These are phyloP conservation scores for Nicotiana paniculata DNA, from an alignment of 257 asterid genomes.

Conservation along the genomic window DNA sequence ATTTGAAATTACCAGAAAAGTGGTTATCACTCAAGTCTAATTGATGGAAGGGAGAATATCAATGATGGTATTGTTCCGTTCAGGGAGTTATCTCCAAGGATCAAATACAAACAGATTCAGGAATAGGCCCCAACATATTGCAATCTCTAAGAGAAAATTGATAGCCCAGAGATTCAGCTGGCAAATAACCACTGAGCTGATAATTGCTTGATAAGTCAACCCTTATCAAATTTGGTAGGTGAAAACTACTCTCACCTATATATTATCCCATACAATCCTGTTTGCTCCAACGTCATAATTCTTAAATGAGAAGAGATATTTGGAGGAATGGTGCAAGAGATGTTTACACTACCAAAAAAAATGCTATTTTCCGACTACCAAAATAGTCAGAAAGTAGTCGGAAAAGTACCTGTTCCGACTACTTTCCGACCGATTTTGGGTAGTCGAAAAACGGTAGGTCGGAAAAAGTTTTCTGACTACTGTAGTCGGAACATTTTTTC, in stretches of 20 bases:
- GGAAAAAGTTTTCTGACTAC: too few species aligned
- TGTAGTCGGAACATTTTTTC: too few species aligned
- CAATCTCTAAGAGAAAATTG: conserved; percentile 2
- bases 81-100: conserved; percentile 8
- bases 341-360: not conserved
- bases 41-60: conserved; percentile 14
- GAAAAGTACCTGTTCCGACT: too few species aligned
- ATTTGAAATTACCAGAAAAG: conserved; percentile 12
- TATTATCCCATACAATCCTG: conserved; percentile 3
- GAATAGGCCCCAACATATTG: conserved; percentile 13
- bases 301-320: conserved; percentile 17
- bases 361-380: too few species aligned
- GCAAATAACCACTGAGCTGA: conserved; percentile 15
- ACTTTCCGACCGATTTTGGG: too few species aligned
- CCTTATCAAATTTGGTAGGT: conserved; percentile 6
- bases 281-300: not conserved
- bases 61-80: conserved; percentile 15
- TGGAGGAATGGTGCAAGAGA: conserved; percentile 14
- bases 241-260: conserved; percentile 3
- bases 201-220: not conserved
- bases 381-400: too few species aligned
- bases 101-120: conserved; percentile 10
- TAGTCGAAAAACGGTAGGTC: too few species aligned
- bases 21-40: conserved; percentile 6
- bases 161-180: conserved; percentile 10